These are phyloP conservation scores for Pythium coloratum DNA, from an alignment of 352 stramenopile genomes.

Conservation along the genomic window DNA sequence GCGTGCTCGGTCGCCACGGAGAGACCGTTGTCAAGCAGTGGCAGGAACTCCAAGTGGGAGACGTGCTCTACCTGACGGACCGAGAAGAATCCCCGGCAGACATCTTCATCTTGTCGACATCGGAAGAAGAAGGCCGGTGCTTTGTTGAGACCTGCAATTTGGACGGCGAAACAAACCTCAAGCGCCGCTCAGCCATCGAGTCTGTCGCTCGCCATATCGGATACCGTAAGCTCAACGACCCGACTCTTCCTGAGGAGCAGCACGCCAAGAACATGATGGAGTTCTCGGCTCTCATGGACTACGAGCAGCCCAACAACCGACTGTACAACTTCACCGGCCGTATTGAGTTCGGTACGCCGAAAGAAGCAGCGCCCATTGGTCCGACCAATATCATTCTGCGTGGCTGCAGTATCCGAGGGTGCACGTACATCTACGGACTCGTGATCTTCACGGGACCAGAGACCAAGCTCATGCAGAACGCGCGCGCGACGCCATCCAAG, in stretches of 20 bases:
- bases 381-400: constrained; percentile 85
- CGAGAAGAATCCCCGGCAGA: constrained; percentile 66
- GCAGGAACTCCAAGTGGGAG: constrained; percentile 75
- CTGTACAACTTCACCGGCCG: constrained; percentile 72
- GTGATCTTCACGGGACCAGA: constrained; percentile 91
- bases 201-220: constrained; percentile 54
- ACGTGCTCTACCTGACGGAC: constrained; percentile 53
- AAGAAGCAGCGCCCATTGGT: constrained; percentile 46
- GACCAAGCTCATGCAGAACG: constrained; percentile 88
- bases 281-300: constrained; percentile 51
- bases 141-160: constrained; percentile 95
- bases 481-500: constrained; percentile 62
- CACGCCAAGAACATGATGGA: constrained; percentile 42
- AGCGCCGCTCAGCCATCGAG: constrained; percentile 65
- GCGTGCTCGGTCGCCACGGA: constrained; percentile 38
- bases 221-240: constrained; percentile 60
- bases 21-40: constrained; percentile 60
- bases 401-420: constrained; percentile 66
- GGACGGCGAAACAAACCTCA: constrained; percentile 94
- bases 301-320: constrained; percentile 79
- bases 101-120: constrained; percentile 69
- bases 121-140: constrained; percentile 72
- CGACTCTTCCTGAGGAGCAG: constrained; percentile 34
- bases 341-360: constrained; percentile 36
- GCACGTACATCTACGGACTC: constrained; percentile 64